Conservation (phyloP, 805 yeast species). For the Metschnikowia hibisci region DNA sequence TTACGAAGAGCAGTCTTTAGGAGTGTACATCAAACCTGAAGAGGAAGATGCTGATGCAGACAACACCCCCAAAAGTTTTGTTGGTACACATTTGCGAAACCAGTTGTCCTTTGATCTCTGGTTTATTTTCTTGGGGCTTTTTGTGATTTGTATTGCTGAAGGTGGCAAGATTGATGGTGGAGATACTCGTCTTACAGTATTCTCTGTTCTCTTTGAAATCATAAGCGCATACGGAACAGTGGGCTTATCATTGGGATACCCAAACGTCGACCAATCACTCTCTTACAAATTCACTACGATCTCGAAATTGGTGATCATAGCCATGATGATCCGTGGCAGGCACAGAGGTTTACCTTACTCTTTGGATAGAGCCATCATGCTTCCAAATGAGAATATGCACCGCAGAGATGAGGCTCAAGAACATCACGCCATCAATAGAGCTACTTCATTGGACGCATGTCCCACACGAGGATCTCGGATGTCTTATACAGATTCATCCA, state of each 20-base stretch:
- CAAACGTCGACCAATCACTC: constrained; percentile 62
- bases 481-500: constrained; percentile 9
- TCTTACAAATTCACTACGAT: constrained; percentile 65
- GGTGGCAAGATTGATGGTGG: constrained; percentile 51
- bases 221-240: constrained; percentile 97
- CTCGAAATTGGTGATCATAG: constrained; percentile 80
- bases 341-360: constrained; percentile 95
- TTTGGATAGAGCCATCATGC: constrained; percentile 88
- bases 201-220: constrained; percentile 77
- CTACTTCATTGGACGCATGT: constrained; percentile 11
- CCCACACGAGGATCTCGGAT: constrained; percentile 9
- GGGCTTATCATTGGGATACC: constrained; percentile 85
- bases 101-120: constrained; percentile 93
- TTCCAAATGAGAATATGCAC: constrained; percentile 67
- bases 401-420: constrained; percentile 60
- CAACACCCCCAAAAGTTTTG: constrained; percentile 53
- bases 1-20: constrained; percentile 94
- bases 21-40: constrained; percentile 62
- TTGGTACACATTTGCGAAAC: constrained; percentile 83
- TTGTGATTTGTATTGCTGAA: constrained; percentile 84
- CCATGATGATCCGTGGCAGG: constrained; percentile 90
- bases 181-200: constrained; percentile 55
- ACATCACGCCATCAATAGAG: constrained; percentile 39
- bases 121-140: constrained; percentile 84
- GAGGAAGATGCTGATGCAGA: constrained; percentile 30